Evolutionary conservation across 208 protist species (phyloP).

Genomic region (Dictyostelium gargantuum): DNA sequence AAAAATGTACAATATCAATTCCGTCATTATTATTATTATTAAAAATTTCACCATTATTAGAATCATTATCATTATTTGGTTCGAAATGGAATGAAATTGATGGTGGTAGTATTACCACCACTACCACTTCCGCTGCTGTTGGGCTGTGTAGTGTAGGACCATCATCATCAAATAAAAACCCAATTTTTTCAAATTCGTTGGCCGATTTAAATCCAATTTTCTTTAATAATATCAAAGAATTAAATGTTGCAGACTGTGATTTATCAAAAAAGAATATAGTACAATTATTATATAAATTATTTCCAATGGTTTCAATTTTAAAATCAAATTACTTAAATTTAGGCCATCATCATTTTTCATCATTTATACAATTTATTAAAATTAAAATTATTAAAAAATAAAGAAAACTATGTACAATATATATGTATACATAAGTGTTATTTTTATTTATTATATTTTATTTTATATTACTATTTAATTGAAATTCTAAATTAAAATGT

Average conservation of each 20-base stretch:
- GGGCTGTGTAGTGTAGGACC: too few species aligned
- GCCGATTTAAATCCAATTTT: neutral
- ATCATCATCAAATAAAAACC: neutral
- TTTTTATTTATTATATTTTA: neutral
- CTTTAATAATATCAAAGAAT: neutral
- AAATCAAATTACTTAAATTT: neutral
- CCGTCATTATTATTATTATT: neutral
- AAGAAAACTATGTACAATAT: too few species aligned
- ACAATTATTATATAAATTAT: neutral
- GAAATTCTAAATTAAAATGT: neutral
- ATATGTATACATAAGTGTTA: too few species aligned
- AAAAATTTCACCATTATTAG: neutral
- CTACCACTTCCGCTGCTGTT: too few species aligned
- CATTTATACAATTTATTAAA: neutral
- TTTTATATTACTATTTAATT: neutral
- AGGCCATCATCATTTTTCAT: neutral
- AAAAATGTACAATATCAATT: neutral
- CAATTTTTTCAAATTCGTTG: neutral
- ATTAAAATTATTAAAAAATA: neutral
- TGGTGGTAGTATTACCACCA: neutral
- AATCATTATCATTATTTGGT: neutral
- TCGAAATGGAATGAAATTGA: neutral
- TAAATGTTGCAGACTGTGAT: neutral
- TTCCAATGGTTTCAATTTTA: neutral
- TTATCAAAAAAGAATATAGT: neutral